Evolutionary conservation across 169 alveolate species (phyloP), one percentile per base, ranked within the genome.

Genomic region (Babesia bovis): DNA sequence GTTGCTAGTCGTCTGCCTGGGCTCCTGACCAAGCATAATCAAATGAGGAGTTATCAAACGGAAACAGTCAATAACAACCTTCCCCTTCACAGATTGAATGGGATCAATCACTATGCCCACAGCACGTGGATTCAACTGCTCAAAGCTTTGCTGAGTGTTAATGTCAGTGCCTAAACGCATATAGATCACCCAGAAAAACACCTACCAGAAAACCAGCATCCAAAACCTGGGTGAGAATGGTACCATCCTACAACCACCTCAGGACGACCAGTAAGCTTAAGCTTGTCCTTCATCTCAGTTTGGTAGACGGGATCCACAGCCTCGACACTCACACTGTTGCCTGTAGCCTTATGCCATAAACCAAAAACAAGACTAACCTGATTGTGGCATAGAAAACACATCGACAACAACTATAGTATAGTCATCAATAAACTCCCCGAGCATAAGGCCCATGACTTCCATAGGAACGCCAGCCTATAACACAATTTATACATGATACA

Each of bases 31-130:
- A 63, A 89, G 85, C 95, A 93, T 93, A 41, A 94, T 90, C 66
- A 94, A 91, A 77, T 93, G 98, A 17, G 98, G 99, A 66, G 96
- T 95, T 49, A 98, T 96, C 35, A 96, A 90, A 56, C 99, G 91
- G 90, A 98, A 98, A 70, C 99, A 98, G 92, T 98, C 99, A 59
- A 98, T 97, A 10, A 98, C 99, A 30, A 98, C 99, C 92, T 97
- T 97, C 49, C 98, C 96, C 85, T 91, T 94, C 7, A 98, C 99
- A 13, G 99, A 95, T 84, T 98, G 98, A 19, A 98, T 97, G 15
- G 99, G 99, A 78, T 98, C 99, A 32, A 98, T 97, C 63, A 98
- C 99, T 13, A 98, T 98, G 15, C 99, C 99, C 53, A 98, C 99
- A 0, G 99, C 98, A 57, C 99, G 91, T 19, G 92, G 97, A 72